These are phyloP conservation scores for Acorus gramineus DNA, from an alignment of 106 monocot genomes.

Conservation along the genomic window DNA sequence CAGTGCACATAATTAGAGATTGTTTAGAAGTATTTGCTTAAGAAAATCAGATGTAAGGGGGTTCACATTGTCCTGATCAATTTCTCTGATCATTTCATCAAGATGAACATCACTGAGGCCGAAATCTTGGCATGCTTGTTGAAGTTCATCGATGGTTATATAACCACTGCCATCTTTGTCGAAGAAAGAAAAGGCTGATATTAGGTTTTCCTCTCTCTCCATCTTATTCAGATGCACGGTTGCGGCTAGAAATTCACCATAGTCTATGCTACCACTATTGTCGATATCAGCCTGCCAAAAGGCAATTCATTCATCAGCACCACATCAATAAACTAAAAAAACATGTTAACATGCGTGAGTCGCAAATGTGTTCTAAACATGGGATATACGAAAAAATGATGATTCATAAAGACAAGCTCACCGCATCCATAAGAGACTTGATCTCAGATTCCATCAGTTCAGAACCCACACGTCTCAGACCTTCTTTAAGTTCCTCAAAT, in stretches of 20 bases:
- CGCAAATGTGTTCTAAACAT: too few relatives aligned
- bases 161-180: constrained; percentile 26
- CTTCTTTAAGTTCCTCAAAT: constrained; percentile 19
- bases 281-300: constrained; percentile 21
- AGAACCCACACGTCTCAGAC: constrained; percentile 21
- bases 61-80: constrained; percentile 20
- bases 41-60: neutral
- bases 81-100: constrained; percentile 27
- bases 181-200: constrained; percentile 21
- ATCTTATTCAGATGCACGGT: constrained; percentile 28
- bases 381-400: neutral
- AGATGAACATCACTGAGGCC: constrained; percentile 23
- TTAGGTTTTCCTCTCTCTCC: constrained; percentile 21
- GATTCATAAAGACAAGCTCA: neutral
- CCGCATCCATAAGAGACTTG: constrained; percentile 21
- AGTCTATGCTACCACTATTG: constrained; percentile 27
- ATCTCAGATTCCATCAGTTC: constrained; percentile 24
- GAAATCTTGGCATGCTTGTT: constrained; percentile 22
- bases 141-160: constrained; percentile 27
- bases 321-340: neutral
- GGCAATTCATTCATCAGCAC: neutral
- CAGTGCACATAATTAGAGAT: neutral
- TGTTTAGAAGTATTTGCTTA: too few relatives aligned
- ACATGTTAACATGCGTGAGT: too few relatives aligned
- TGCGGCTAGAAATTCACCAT: constrained; percentile 21